Evolutionary conservation across 2,329 filamentous ascomycete genomes (phyloP), one percentile per base, ranked within the genome.

Genomic region (Alternaria brassicicola): DNA sequence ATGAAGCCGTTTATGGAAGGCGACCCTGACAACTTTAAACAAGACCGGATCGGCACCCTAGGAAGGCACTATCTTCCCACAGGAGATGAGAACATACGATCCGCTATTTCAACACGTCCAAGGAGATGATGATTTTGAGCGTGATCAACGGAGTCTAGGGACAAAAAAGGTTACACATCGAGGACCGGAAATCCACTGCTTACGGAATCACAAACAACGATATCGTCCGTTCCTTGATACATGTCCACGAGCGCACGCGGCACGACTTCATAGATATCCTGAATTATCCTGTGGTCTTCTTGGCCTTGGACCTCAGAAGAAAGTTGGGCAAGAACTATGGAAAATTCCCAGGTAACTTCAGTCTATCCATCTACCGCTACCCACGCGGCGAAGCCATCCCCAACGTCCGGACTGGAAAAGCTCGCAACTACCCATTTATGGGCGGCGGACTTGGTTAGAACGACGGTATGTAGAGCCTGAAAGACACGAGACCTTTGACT

Each of bases 141-240:
- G 38, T 42, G 2, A 5, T 50, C 25, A 55, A 51, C 19, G 52
- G 9, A 25, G n/a, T 31, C 9, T 55, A 46, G 43, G 12, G 21
- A 35, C 31, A 46, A 38, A 46, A 55, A 21, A 10, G 31, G 6
- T 35, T 31, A 38, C 52, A 49, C 23, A 48, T 56, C 21, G 21
- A 54, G 13, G n/a, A 33, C 9, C 8, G 21, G 2, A 33, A n/a
- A n/a, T 3, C 6, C 3, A 26, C 23, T 3, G 19, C 39, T 6
- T 31, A 57, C 1, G 75, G 78, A 0, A 59, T 64, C 25, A 76
- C 76, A 10, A 69, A 17, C 1, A 21, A 59, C 2, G 50, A 59
- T 6, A 42, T 59, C 6, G 51, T 62, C 13, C 55, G 50, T n/a
- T 62, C 51, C 6, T 59, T 51, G 3, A 41, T 59, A 8, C 50